Conservation (phyloP, 768 basidiomycete genomes). For the Chlorophyllum brunneum region DNA sequence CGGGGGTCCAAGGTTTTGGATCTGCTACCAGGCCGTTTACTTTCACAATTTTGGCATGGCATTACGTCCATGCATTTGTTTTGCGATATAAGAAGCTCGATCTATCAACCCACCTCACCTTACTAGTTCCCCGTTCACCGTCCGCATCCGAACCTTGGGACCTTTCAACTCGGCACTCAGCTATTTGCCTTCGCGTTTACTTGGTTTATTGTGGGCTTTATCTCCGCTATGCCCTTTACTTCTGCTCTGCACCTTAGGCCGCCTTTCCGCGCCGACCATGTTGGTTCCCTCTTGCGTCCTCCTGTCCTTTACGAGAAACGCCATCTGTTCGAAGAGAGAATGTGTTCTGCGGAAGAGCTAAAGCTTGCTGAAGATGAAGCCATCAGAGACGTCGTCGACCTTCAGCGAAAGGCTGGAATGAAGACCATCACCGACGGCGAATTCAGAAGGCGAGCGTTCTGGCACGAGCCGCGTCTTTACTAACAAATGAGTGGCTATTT, state of each 20-base stretch:
- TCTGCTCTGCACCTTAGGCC: constrained; percentile 28
- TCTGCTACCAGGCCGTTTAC: too few relatives aligned
- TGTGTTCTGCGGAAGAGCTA: constrained; percentile 41
- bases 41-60: not conserved
- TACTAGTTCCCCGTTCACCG: too few relatives aligned
- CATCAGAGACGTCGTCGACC: constrained; percentile 45
- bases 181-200: not conserved
- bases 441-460: constrained; percentile 31
- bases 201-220: not conserved
- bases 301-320: constrained; percentile 45
- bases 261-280: constrained; percentile 51
- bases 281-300: constrained; percentile 61
- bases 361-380: constrained; percentile 47
- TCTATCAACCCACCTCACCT: too few relatives aligned
- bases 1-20: too few relatives aligned
- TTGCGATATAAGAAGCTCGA: too few relatives aligned
- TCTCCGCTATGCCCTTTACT: constrained; percentile 3
- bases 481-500: too few relatives aligned
- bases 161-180: too few relatives aligned
- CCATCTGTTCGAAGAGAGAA: constrained; percentile 35
- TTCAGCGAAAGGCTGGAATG: constrained; percentile 54
- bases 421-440: constrained; percentile 65
- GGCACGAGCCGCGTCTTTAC: too few relatives aligned
- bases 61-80: too few relatives aligned
- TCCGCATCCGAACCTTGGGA: too few relatives aligned